Base-by-base conservation (phyloP, 306 rosid species). In the Dryas octopetala region DNA sequence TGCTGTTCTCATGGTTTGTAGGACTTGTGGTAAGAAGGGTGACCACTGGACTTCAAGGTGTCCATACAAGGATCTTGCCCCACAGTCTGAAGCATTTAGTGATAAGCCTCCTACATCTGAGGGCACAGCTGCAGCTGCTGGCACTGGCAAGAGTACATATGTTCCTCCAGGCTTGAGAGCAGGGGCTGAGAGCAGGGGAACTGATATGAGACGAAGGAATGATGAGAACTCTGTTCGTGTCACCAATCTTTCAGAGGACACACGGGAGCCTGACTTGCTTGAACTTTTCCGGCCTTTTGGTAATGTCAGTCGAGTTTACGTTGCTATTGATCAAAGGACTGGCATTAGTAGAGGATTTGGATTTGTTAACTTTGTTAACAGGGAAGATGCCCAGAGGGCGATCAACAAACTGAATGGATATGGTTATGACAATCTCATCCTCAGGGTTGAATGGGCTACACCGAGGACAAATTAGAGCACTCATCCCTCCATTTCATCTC, bases 31-130 rank as follows among this genome's bases (percentile, higher is more conserved):
- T 54, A 95, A 89, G 86, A 91, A 95, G 80, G 98, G 98, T 66
- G 98, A 94, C 65, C 97, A 94, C 78, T 94, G 98, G 98, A 94
- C 96, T 64, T 89, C 98, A 23, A 86, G 91, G 81, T 94, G 98
- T 73, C 98, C 98, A 0, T 91, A 90, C 88, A 94, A 94, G 86
- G 98, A 94, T 86, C 95, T 94, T 9, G 90, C 95, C 9, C 81
- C 62, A 15, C 96, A 79, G 1, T 6, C 87, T 7, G 97, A 89
- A 52, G 79, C 75, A 52, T 88, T 88, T 4, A 71, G 66, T 26
- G 98, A 94, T 53, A 94, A 90, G 81, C 85, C 92, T 75, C 14
- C 86, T 1, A 58, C 83, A 7, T 40, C 96, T 1, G 96, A 90
- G 62, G 78, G 58, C 2, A 61, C 77, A 0, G 19, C 86, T 0